Base-by-base conservation (phyloP, 2,329 filamentous ascomycete genomes). In the Plenodomus biglobosus region DNA sequence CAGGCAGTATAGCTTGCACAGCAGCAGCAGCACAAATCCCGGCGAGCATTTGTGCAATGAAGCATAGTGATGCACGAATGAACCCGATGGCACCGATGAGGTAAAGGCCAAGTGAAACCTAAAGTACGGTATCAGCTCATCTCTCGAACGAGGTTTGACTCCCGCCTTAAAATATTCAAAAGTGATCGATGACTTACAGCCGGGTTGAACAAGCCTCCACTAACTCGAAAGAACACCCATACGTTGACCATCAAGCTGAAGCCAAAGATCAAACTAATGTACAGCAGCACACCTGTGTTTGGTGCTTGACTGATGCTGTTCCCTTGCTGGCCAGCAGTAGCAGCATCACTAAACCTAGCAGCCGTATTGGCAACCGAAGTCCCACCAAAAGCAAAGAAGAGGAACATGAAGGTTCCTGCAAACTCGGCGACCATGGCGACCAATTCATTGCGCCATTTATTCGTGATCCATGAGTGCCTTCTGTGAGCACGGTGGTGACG, bases 211-310 rank as follows among this genome's bases (percentile, higher is more conserved):
- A 73, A 42, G 8, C 70, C 71, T 18, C 71, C 71, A 36, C 59
- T 67, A 6, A 73, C 70, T 2, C 70, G 44, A 40, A 72, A 74
- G 46, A 74, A 74, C 1, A 72, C 63, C 71, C 71, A 74, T 1
- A 71, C 71, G 44, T 71, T 72, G 4, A 73, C 66, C 64, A 71
- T 69, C 19, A 73, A 37, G 20, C 60, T 66, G 48, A 74, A 72
- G 0, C 68, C 70, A 54, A 73, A 73, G 10, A 62, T 59, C 41
- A 73, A 46, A 22, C 65, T 66, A 21, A 74, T 71, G 44, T 68
- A 74, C 3, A 73, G 50, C 36, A 73, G 38, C 11, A 69, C 58
- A 38, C 60, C 64, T 2, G 65, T 66, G 42, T 70, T 65, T 2
- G 66, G 65, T n/a, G 62, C 58, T 44, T 69, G 62, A 6, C 60